Evolutionary conservation across 1,139 yeast species (phyloP).

Genomic region (Candida sp.): DNA sequence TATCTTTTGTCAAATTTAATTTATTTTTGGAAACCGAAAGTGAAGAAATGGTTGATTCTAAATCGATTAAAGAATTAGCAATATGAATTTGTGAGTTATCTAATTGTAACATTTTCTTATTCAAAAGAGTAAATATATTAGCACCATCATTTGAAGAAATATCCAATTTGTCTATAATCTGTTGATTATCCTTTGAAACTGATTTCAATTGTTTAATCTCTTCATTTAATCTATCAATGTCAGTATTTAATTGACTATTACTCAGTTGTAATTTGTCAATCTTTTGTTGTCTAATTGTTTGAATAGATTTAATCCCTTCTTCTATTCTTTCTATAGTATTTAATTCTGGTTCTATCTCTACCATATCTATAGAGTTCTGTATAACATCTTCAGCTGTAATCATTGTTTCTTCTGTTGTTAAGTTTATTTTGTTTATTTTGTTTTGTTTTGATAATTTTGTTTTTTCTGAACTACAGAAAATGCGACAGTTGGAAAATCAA

Average conservation of each 20-base stretch:
- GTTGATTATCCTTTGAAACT: slow-evolving; percentile 14
- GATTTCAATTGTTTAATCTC: slow-evolving; percentile 22
- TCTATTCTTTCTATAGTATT: slow-evolving; percentile 47
- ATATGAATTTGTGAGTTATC: slow-evolving; percentile 51
- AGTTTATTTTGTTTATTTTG: neutral
- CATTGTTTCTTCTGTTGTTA: too few relatives aligned
- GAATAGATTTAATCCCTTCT: slow-evolving; percentile 28
- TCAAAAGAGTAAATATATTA: slow-evolving; percentile 25
- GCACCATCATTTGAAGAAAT: slow-evolving; percentile 8
- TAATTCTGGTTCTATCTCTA: slow-evolving; percentile 53
- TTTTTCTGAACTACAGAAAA: too few relatives aligned
- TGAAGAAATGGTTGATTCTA: slow-evolving; percentile 50
- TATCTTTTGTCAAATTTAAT: slow-evolving; percentile 28
- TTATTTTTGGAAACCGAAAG: slow-evolving; percentile 41
- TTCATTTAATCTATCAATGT: slow-evolving; percentile 13
- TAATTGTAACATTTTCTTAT: slow-evolving; percentile 27
- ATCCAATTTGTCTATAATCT: slow-evolving; percentile 9
- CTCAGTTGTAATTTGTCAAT: slow-evolving; percentile 18
- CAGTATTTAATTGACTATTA: slow-evolving; percentile 18
- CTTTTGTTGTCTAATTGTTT: slow-evolving; percentile 21
- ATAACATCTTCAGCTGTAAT: slow-evolving; percentile 31
- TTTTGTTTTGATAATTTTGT: too few relatives aligned
- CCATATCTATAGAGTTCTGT: slow-evolving; percentile 41
- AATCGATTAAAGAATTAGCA: slow-evolving; percentile 55
- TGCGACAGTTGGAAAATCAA: too few relatives aligned